These are phyloP conservation scores for Rubia peregrina DNA, from an alignment of 305 asterid species.

Conservation along the genomic window DNA sequence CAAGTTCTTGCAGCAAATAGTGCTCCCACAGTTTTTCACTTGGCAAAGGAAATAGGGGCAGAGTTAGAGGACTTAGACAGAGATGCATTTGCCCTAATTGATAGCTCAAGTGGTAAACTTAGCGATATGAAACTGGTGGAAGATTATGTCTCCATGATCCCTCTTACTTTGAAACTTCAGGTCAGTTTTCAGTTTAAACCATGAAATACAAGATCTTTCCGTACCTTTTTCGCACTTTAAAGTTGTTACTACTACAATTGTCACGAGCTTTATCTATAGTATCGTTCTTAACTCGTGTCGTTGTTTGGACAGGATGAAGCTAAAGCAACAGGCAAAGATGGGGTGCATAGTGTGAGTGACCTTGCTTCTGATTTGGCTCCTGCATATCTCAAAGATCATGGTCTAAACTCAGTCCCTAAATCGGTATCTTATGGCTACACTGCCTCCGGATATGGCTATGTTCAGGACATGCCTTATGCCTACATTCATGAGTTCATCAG, in stretches of 20 bases:
- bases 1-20: constrained; percentile 75
- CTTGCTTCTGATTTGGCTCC: constrained; percentile 56
- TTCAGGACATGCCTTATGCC: constrained; percentile 76
- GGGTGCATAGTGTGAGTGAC: constrained; percentile 60
- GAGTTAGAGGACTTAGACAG: constrained; percentile 57
- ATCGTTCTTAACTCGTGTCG: neutral
- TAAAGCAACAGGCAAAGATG: constrained; percentile 46
- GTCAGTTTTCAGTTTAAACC: constrained; percentile 24
- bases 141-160: constrained; percentile 63
- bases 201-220: too few species aligned
- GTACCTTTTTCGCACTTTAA: neutral
- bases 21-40: constrained; percentile 58
- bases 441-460: constrained; percentile 82
- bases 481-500: constrained; percentile 73
- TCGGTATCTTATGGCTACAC: constrained; percentile 81
- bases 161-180: constrained; percentile 67
- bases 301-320: constrained; percentile 53
- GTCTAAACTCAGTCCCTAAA: constrained; percentile 52
- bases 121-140: constrained; percentile 54
- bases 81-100: constrained; percentile 48
- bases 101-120: constrained; percentile 46
- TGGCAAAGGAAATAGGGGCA: constrained; percentile 56
- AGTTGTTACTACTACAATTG: neutral
- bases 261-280: neutral
- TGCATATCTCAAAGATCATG: constrained; percentile 48